Conservation (phyloP, 2,329 filamentous ascomycete genomes). For the Aspergillus clavatus region DNA sequence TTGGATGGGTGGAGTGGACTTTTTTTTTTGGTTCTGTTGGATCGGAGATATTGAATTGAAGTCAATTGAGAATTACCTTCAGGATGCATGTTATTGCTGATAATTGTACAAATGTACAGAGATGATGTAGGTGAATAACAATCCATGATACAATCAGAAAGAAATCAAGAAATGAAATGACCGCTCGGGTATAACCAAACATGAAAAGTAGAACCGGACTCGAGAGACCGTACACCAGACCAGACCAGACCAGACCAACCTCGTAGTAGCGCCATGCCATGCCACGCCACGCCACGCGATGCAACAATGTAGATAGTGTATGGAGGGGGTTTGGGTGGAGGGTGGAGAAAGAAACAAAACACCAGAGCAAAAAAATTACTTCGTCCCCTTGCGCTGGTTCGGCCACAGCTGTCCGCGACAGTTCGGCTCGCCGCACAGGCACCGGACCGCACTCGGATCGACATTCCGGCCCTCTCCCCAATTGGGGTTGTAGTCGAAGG, state of each 20-base stretch:
- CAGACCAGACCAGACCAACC: no score
- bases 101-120: no score
- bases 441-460: slow-evolving; percentile 38
- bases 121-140: no score
- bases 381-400: slow-evolving; percentile 32
- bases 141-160: neutral
- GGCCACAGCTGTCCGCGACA: slow-evolving; percentile 45
- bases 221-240: no score
- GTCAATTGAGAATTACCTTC: no score
- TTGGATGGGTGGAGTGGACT: no score
- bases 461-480: slow-evolving; percentile 21
- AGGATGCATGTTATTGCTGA: no score
- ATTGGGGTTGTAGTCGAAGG: slow-evolving; percentile 45
- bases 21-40: no score
- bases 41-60: no score
- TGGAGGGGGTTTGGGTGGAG: no score
- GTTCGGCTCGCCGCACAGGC: slow-evolving; percentile 41
- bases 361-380: slow-evolving; percentile 5
- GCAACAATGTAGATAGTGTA: no score
- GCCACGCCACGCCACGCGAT: slow-evolving; percentile 2
- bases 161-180: neutral
- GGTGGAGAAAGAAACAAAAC: neutral
- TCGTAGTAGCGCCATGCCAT: neutral
- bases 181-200: neutral
- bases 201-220: neutral